Evolutionary conservation across 352 stramenopile species (phyloP), one percentile per base, ranked within the genome.

Genomic region (Stephanocyclus meneghinianus): DNA sequence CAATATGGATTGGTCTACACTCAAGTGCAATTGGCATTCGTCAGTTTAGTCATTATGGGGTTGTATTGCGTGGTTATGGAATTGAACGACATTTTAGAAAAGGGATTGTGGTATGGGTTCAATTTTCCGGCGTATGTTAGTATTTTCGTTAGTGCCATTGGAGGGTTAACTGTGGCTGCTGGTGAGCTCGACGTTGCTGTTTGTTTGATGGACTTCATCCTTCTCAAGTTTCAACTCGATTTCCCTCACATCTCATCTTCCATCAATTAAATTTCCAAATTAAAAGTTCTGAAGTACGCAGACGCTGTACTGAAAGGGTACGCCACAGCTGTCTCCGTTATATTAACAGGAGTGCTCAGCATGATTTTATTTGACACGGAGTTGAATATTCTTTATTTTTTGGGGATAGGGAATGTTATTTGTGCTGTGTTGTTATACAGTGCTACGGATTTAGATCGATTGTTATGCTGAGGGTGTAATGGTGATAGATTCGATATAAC

Each of bases 271-370:
- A 53, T 50, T 51, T 8, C 32, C 15, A 62, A 68, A 32, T 16
- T 21, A 18, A 48, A 35, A 51, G 89, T 92, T 10, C 69, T 94
- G 2, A 94, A 94, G 71, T 92, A 85, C 73, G 89, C 89, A 4
- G 87, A 94, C 81, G 87, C 87, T 9, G 82, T 94, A 32, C 77
- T 94, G 7, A 94, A 94, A 76, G 86, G 87, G 61, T 92, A 92
- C 67, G 89, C 87, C 0, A 94, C 87, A 2, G 87, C 87, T 44
- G 73, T 92, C 37, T 87, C 72, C 29, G 86, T 92, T 15, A 76
- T 94, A 42, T 50, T 92, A 62, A 92, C 89, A 0, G 86, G 85
- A 37, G 30, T 92, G 9, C 44, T 90, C 5, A 86, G 70, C 66
- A 90, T 90, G 77, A 10, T 93, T n/a, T 21, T 93, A 29, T 92